These are phyloP conservation scores for Smithsoniella earleae DNA, from an alignment of 163 green algal genomes.

Conservation along the genomic window DNA sequence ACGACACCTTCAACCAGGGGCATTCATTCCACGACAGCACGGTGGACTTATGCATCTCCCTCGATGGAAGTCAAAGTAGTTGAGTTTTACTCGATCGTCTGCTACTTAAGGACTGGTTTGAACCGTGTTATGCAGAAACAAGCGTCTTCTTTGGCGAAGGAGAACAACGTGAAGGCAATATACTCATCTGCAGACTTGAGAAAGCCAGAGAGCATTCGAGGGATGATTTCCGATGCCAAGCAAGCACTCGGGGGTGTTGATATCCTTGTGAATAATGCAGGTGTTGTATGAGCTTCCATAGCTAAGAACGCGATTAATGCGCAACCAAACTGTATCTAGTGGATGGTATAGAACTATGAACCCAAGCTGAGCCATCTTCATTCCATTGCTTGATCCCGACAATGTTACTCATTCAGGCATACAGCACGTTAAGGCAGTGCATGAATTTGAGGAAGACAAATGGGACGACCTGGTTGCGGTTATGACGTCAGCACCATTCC, in stretches of 20 bases:
- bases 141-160: neutral
- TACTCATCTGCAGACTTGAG: constrained; percentile 43
- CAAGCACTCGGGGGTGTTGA: constrained; percentile 51
- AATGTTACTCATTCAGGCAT: too few species aligned
- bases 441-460: constrained; percentile 81
- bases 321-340: neutral
- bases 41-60: neutral
- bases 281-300: neutral
- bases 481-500: constrained; percentile 65
- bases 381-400: too few species aligned
- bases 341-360: too few species aligned
- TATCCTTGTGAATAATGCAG: constrained; percentile 64
- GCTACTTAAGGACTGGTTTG: constrained; percentile 25
- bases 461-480: constrained; percentile 53
- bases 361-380: too few species aligned
- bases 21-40: constrained; percentile 36
- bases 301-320: neutral
- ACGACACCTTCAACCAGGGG: constrained; percentile 35
- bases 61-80: neutral
- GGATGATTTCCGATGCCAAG: constrained; percentile 42
- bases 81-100: constrained; percentile 32
- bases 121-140: neutral
- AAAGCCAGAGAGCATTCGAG: constrained; percentile 44
- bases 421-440: constrained; percentile 66
- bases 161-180: neutral